These are phyloP conservation scores for Eleusine indica DNA, from an alignment of 176 grass and related monocot genomes.

Conservation along the genomic window DNA sequence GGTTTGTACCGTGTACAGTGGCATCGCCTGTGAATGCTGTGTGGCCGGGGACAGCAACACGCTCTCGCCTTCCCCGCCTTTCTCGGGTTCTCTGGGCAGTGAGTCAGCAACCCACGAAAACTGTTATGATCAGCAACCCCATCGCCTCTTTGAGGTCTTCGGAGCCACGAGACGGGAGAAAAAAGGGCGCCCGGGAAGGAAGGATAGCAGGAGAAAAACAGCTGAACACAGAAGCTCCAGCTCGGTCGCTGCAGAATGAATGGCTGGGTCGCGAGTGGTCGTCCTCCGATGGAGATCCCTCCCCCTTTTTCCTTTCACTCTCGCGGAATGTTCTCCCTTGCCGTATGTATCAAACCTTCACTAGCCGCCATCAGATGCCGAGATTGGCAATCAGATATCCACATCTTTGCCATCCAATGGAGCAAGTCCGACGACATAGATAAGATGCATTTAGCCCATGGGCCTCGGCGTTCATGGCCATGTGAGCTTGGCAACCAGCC, in stretches of 20 bases:
- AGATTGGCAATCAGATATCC: slow-evolving; percentile 3
- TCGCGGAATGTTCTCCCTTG: background rate
- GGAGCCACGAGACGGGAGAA: background rate
- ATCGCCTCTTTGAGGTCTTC: background rate
- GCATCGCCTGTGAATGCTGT: background rate
- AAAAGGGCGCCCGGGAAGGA: slow-evolving; percentile 5
- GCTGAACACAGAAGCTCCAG: background rate
- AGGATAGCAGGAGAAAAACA: background rate
- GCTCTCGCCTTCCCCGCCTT: slow-evolving; percentile 1
- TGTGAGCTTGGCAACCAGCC: no score
- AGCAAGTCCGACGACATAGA: no score
- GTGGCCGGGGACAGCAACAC: slow-evolving; percentile 34
- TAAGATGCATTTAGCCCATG: no score
- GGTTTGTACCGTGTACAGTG: slow-evolving; percentile 15
- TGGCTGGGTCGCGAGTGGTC: background rate
- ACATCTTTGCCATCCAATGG: no score
- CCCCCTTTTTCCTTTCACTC: slow-evolving; percentile 1
- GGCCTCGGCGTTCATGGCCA: no score
- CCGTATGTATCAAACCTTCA: background rate
- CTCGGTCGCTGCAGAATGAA: background rate
- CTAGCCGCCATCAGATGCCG: background rate
- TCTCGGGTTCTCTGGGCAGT: background rate
- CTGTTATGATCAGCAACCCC: background rate
- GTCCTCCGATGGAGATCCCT: background rate
- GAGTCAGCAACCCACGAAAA: background rate